A percentile compares a stretch with the other conserved stretches of the same genome.
Evolutionary conservation across 1,284 basidiomycete species (phyloP).

Genomic region (Apiotrichum mycotoxinovorans): DNA sequence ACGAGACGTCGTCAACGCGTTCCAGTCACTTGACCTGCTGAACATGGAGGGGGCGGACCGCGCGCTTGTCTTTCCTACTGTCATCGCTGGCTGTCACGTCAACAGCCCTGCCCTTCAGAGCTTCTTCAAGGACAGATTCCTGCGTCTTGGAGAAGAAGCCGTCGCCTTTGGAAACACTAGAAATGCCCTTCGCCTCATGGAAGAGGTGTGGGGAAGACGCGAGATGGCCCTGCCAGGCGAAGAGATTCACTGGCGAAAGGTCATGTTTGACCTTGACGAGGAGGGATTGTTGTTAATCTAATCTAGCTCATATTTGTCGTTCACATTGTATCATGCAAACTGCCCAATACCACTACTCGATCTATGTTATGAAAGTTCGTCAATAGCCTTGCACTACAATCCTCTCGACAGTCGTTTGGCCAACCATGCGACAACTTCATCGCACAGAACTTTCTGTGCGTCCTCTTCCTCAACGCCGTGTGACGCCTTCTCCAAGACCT

Average conservation of each 20-base stretch:
- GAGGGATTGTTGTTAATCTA: conserved; percentile 29
- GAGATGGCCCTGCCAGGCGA: conserved; percentile 11
- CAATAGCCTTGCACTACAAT: too few species aligned
- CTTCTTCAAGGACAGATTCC: conserved; percentile 55
- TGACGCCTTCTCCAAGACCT: conserved; percentile 30
- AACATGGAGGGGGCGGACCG: conserved; percentile 59
- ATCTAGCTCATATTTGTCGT: not conserved
- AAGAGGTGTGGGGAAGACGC: conserved; percentile 58
- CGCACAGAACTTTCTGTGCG: conserved; percentile 20
- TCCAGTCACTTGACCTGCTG: conserved; percentile 51
- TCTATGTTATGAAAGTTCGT: not conserved
- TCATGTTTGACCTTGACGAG: conserved; percentile 27
- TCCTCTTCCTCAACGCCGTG: conserved; percentile 24
- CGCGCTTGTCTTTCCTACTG: conserved; percentile 57
- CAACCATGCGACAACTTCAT: conserved; percentile 30
- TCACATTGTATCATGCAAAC: not conserved
- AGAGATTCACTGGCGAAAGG: conserved; percentile 22
- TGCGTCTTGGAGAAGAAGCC: conserved; percentile 53
- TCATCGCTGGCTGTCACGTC: conserved; percentile 27
- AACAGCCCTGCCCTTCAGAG: conserved; percentile 46
- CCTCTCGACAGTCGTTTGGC: not conserved
- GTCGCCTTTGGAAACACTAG: conserved; percentile 59
- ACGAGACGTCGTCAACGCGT: conserved; percentile 46
- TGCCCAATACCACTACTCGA: too few species aligned
- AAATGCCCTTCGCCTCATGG: conserved; percentile 59